A percentile compares a stretch with the other conserved stretches of the same genome.
Conservation (phyloP, 345 rosid species). For the Populus davidiana region DNA sequence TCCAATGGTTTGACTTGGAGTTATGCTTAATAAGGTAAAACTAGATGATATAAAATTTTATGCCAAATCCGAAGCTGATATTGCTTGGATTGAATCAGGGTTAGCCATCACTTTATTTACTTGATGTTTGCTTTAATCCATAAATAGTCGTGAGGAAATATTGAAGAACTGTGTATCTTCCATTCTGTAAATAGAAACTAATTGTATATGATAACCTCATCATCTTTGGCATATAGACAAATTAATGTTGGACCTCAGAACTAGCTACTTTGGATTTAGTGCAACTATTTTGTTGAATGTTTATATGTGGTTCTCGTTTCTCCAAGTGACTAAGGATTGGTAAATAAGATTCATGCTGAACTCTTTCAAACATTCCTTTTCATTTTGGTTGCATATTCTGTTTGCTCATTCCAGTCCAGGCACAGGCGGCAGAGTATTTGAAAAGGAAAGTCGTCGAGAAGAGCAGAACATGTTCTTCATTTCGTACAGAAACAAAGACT, state of each 20-base stretch:
- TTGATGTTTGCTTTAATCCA: not conserved
- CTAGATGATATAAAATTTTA: too few species aligned
- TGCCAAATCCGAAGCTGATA: accelerated
- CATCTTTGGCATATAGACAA: not conserved
- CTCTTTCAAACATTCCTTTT: not conserved
- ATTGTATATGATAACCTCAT: too few species aligned
- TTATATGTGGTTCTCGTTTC: not conserved
- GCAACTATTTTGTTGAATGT: not conserved
- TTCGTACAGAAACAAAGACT: conserved; percentile 21
- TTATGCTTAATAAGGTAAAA: too few species aligned
- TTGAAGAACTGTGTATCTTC: too few species aligned
- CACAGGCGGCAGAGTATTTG: conserved; percentile 60
- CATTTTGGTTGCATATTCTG: not conserved
- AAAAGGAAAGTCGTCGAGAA: conserved; percentile 43
- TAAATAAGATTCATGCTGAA: not conserved
- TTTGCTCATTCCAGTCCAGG: conserved; percentile 51
- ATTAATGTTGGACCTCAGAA: not conserved
- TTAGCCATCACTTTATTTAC: not conserved
- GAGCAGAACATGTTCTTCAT: conserved; percentile 23
- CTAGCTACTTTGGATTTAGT: not conserved
- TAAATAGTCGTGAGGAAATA: not conserved
- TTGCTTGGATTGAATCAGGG: not conserved
- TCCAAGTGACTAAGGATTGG: not conserved
- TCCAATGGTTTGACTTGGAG: too few species aligned
- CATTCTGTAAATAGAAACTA: too few species aligned